Evolutionary conservation across 768 basidiomycete genomes (phyloP), one percentile per base, ranked within the genome.

Genomic region (Clathrus columnatus): DNA sequence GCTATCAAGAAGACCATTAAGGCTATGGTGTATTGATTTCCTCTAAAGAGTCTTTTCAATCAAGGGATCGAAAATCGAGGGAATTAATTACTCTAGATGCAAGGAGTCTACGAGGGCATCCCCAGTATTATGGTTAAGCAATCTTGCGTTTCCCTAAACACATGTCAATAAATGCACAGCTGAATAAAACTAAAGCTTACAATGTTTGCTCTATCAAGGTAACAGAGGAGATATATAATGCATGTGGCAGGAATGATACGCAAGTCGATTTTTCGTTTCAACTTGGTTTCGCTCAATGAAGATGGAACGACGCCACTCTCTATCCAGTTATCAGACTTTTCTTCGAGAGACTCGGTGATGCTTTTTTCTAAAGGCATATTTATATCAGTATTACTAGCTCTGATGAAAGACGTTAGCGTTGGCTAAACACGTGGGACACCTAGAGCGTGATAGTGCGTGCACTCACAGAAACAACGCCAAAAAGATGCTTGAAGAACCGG

Each of bases 141-240:
- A 59, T 47, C 67, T 70, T 23, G 72, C 70, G 48, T 70, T 68
- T 4, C 66, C 63, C 61, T 65, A 52, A 11, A 41, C 26, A 56
- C n/a, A n/a, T n/a, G n/a, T n/a, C 36, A 26, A 18, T 29, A 26
- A 36, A 26, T n/a, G 14, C 46, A 43, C 21, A 29, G 20, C 7
- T 53, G 20, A 10, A 18, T 11, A 17, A 36, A 42, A 2, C 24
- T 30, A 5, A 44, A 30, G 48, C 14, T 26, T 7, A 23, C 42
- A 26, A 65, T 60, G 51, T 67, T 67, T 10, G 62, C 61, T 14
- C 68, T 57, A 50, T 69, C 67, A 23, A 70, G 57, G 50, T 60
- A 68, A 46, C 67, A 70, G 1, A 73, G 68, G 7, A 74, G 62
- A 57, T 74, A 76, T 16, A 75, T 68, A 43, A 70, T 57, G 51